Base-by-base conservation (phyloP, 371 early-diverging fungal genomes). In the Lichtheimia corymbifera region DNA sequence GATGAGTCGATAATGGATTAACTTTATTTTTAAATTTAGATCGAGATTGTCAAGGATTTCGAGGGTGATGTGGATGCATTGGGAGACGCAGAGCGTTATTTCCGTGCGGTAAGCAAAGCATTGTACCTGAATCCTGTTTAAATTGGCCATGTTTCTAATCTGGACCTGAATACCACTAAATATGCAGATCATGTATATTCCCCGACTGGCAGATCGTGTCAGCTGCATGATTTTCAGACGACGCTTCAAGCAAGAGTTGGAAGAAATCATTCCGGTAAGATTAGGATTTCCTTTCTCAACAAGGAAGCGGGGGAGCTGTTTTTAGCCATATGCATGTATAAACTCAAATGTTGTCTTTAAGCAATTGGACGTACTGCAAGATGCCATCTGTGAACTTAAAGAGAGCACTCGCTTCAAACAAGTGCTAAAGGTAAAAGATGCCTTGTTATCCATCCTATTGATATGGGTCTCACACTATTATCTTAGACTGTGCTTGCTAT, bases 141-240 rank as follows among this genome's bases (percentile, higher is more conserved):
- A 35, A 11, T 35, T 35, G 35, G 35, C 6, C 35, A 35, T 9
- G 35, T 35, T 35, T 35, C 35, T 35, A 35, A 35, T 35, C 35
- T 35, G 35, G 35, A 35, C 6, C 35, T 35, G 35, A 35, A 35
- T 35, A 13, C 47, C n/a, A 47, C 11, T 18, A 18, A 45, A 18
- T 47, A 47, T 22, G 3, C 66, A 82, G 76, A 82, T 93, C 15
- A 74, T 87, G 73, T 80, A 83, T 50, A 85, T 92, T 61, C 90
- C 91, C 5, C 77, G 93, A 13, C 68, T 94, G 40, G 73, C 82
- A 0, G 82, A 87, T 54, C 76, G 94, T 13, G 70, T 94, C 9
- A 77, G 77, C n/a, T 75, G 87, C 50, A 90, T 94, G 88, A 79
- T 89, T 11, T 91, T 90, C 73, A 71, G 91, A 50, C 75, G 87